Evolutionary conservation across 2,329 filamentous ascomycete genomes (phyloP).

Genomic region (Beauveria sp.): DNA sequence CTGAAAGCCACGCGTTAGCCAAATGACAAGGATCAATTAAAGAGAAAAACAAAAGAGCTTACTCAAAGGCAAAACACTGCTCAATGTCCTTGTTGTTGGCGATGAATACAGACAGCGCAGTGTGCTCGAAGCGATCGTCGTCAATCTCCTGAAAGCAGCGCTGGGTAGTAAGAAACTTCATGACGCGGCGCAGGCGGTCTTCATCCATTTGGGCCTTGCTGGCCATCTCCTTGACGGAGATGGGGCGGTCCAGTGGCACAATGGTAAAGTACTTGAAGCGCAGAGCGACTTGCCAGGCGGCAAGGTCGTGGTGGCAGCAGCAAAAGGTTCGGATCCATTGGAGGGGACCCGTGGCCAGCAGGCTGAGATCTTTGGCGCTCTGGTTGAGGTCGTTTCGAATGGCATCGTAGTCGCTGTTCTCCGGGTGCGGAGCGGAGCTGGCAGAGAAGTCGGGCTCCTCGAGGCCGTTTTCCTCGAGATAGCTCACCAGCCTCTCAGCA

Average conservation of each 20-base stretch:
- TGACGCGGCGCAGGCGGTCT: slow-evolving; percentile 16
- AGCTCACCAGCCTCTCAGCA: not conserved
- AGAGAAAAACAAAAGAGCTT: not conserved
- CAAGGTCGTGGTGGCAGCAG: slow-evolving; percentile 15
- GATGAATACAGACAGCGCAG: slow-evolving; percentile 7
- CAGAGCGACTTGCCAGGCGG: slow-evolving; percentile 18
- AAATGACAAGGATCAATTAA: not conserved
- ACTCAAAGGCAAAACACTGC: slow-evolving; percentile 10
- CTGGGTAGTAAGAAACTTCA: slow-evolving; percentile 19
- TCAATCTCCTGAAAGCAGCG: slow-evolving; percentile 18
- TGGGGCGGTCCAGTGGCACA: slow-evolving; percentile 14
- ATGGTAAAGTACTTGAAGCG: slow-evolving; percentile 21
- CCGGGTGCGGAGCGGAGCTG: not conserved
- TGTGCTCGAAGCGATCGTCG: slow-evolving; percentile 17
- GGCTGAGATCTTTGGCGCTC: slow-evolving; percentile 12
- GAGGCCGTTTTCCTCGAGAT: slow-evolving; percentile 9
- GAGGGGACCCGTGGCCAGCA: slow-evolving; percentile 12
- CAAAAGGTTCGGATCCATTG: not conserved
- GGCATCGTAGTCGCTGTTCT: slow-evolving; percentile 5
- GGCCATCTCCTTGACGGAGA: slow-evolving; percentile 17
- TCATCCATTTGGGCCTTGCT: slow-evolving; percentile 16
- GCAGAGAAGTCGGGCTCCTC: not conserved
- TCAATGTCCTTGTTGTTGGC: slow-evolving; percentile 15
- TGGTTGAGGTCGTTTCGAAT: slow-evolving; percentile 8
- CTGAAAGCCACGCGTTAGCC: slow-evolving; percentile 6